Base-by-base conservation (phyloP, 345 rosid species). In the Aethionema arabicum region DNA sequence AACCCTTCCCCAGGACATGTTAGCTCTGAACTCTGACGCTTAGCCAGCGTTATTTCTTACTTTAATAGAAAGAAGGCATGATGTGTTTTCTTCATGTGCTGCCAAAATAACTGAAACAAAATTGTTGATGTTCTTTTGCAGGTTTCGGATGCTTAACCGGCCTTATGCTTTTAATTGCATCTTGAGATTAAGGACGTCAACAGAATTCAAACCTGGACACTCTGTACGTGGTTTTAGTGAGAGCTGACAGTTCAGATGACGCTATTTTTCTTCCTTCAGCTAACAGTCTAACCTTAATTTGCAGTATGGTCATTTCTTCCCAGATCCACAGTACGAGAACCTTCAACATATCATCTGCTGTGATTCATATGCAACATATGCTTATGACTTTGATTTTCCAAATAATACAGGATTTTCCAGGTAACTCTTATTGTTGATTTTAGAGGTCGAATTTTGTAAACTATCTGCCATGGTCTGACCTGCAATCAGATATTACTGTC, bases 1-100 rank as follows among this genome's bases (percentile, higher is more conserved):
- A 16, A 90, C 99, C 13, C 96, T 93, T 78, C 99, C 99, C 73
- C 99, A 87, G 84, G 99, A 93, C 80, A 90, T 93, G 99, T 90
- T 74, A 87, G 97, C 82, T 63, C 58, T 36, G 49, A 50, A 56
- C 82, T 63, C 55, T 36, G 49, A 50, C 53, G 3, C 52, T 55
- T 52, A 32, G 10, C 58, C n/a, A 42, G 11, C 39, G 43, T 36
- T 11, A 16, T 4, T 9, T 56, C 47, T 44, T 52, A 41, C 35
- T 44, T 44, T 0, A 35, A 9, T 16, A 43, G 48, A 43, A 51
- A 45, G 9, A 14, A 38, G n/a, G 51, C 62, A 15, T 37, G 55
- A 30, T 58, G 16, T 58, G 49, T 44, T 52, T 63, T 9, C 48
- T 44, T 63, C 50, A 37, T 3, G 7, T 15, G 11, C 50, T 56